A percentile compares a stretch with the other conserved stretches of the same genome.
phyloP scores from a whole-genome alignment of 257 asterid species.

The Lycium ferocissimum region DNA sequence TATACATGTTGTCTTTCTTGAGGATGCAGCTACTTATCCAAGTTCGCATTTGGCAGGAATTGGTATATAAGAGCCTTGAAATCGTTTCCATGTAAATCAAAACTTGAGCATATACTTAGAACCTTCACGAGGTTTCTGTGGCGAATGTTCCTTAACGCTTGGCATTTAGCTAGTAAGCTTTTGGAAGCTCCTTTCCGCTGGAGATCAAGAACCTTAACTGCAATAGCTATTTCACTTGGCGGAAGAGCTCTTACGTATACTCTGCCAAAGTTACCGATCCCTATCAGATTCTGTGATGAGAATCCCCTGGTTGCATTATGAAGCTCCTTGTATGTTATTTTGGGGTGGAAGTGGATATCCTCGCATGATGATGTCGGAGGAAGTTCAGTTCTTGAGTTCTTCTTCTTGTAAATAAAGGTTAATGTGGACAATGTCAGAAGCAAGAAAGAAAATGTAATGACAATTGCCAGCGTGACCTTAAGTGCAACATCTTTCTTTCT shows the following conservation, averaged over 20 bases:
- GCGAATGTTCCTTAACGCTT: slow-evolving; percentile 49
- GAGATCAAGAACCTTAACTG: slow-evolving; percentile 54
- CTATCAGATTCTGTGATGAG: slow-evolving; percentile 43
- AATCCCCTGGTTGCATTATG: slow-evolving; percentile 47
- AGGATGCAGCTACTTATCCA: slow-evolving; percentile 56
- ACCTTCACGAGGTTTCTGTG: slow-evolving; percentile 57
- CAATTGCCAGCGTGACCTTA: slow-evolving; percentile 15
- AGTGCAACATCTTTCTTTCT: slow-evolving; percentile 24
- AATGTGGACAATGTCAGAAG: slow-evolving; percentile 30
- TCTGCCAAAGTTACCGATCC: slow-evolving; percentile 53
- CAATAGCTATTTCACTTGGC: slow-evolving; percentile 43
- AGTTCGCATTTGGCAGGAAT: slow-evolving; percentile 54
- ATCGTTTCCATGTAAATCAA: slow-evolving; percentile 48
- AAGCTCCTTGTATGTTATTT: slow-evolving; percentile 48
- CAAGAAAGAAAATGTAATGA: slow-evolving; percentile 11
- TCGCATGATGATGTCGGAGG: neutral
- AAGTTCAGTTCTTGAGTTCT: slow-evolving; percentile 21
- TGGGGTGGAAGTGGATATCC: slow-evolving; percentile 29
- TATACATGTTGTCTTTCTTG: slow-evolving; percentile 29
- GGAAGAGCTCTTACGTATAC: slow-evolving; percentile 48
- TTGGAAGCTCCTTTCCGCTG: slow-evolving; percentile 49
- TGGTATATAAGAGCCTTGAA: slow-evolving; percentile 53
- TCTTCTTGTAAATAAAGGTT: slow-evolving; percentile 34
- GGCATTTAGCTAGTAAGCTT: slow-evolving; percentile 56
- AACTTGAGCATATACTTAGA: slow-evolving; percentile 56